Evolutionary conservation across 2,329 filamentous ascomycete species (phyloP).

Genomic region (Samsoniella hepiali): DNA sequence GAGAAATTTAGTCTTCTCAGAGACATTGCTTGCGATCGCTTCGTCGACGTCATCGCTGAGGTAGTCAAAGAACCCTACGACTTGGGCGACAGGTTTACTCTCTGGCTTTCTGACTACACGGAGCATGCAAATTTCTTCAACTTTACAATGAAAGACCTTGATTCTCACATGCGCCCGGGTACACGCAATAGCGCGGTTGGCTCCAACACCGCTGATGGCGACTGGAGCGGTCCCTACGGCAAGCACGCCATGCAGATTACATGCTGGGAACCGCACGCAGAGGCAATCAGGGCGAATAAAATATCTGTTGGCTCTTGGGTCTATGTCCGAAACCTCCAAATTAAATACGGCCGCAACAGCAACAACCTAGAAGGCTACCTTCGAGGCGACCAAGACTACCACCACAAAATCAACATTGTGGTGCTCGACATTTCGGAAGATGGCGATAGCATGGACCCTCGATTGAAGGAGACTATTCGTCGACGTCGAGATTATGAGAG

Average conservation of each 20-base stretch:
- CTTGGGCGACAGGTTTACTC: constrained; percentile 45
- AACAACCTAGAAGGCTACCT: constrained; percentile 68
- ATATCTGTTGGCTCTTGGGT: constrained; percentile 62
- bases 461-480: constrained; percentile 55
- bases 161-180: constrained; percentile 27
- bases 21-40: constrained; percentile 54
- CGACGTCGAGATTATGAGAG: constrained; percentile 65
- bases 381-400: constrained; percentile 52
- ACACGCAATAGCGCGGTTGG: constrained; percentile 50
- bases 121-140: constrained; percentile 62
- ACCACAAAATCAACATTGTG: constrained; percentile 55
- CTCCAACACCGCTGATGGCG: constrained; percentile 25
- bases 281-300: constrained; percentile 47
- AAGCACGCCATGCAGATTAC: constrained; percentile 68
- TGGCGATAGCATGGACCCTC: constrained; percentile 42
- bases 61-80: constrained; percentile 56
- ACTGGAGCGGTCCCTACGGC: constrained; percentile 75
- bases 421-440: constrained; percentile 42
- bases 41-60: constrained; percentile 68
- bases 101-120: constrained; percentile 85
- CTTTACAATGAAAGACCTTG: constrained; percentile 34
- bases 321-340: constrained; percentile 66
- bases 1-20: constrained; percentile 64
- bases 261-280: constrained; percentile 65
- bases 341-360: constrained; percentile 54